These are phyloP conservation scores for Thielaviopsis ethacetica DNA, from an alignment of 2,329 filamentous ascomycete species.

Conservation along the genomic window DNA sequence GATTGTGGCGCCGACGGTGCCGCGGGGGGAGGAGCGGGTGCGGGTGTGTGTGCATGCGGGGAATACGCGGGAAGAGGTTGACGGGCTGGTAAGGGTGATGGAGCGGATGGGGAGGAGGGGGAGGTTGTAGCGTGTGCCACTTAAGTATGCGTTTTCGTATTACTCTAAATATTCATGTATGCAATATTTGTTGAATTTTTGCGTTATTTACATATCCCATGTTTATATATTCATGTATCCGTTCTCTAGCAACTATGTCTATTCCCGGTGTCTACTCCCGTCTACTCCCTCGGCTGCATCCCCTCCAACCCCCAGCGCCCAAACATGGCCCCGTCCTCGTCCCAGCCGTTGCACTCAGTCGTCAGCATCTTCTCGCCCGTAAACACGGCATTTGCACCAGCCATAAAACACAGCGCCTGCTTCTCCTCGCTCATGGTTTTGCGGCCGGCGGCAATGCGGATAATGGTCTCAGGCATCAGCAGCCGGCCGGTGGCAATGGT, in stretches of 20 bases:
- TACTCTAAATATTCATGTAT: no score
- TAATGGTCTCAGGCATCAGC: conserved; percentile 71
- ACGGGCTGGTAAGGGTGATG: conserved; percentile 33
- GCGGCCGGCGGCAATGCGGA: conserved; percentile 70
- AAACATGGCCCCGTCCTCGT: conserved; percentile 75
- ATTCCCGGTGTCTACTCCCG: no score
- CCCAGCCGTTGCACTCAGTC: conserved; percentile 80
- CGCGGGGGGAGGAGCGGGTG: conserved; percentile 44
- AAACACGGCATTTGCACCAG: conserved; percentile 86
- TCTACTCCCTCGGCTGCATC: conserved; percentile 34
- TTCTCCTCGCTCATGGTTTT: conserved; percentile 78
- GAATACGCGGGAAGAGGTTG: conserved; percentile 41
- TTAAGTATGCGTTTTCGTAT: no score
- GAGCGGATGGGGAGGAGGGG: conserved; percentile 26
- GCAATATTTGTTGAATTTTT: no score
- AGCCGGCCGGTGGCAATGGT: conserved; percentile 73
- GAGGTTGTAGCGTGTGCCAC: no score
- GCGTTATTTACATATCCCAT: no score
- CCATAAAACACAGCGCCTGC: conserved; percentile 78
- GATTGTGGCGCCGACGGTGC: conserved; percentile 54
- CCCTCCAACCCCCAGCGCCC: conserved; percentile 64
- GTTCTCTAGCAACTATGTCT: no score
- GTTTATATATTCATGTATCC: no score
- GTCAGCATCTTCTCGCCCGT: conserved; percentile 94
- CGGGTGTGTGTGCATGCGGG: conserved; percentile 52